Evolutionary conservation across 2,329 filamentous ascomycete genomes (phyloP), one percentile per base, ranked within the genome.

Genomic region (Penicillium sp.): DNA sequence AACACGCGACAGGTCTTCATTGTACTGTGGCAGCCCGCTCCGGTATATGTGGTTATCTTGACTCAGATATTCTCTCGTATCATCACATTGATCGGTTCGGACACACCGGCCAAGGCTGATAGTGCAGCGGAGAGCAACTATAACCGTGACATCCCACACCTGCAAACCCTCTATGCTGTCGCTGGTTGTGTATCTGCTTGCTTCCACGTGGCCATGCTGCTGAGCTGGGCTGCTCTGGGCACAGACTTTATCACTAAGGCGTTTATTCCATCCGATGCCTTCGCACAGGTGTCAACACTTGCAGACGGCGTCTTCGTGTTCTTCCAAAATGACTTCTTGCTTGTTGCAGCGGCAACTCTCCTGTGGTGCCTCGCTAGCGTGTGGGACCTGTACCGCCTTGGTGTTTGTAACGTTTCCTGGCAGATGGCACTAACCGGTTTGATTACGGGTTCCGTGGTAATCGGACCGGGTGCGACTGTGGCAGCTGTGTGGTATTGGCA

Each of bases 271-370:
- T 32, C 43, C 6, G 17, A 50, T 2, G 51, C 49, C 3, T 51
- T 48, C 10, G 49, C 48, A 4, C 45, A 45, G 22, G 49, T 51
- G 19, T 22, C 38, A 10, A 47, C 37, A 10, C 33, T 61, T 43
- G 53, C 50, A 5, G 53, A 59, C n/a, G 58, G 55, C 17, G 49
- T 61, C 6, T 56, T 56, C 21, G 32, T 53, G 17, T 61, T 62
- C 43, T 62, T 63, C 45, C 58, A 60, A 26, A 57, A 54, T n/a
- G 61, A 63, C 34, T 61, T 53, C 22, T 49, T 58, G 21, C 53
- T 61, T 43, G 55, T 54, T 29, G 50, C 57, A 12, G 41, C 29
- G 6, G 45, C 58, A 12, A 55, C 51, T 9, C 32, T 61, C 17
- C 15, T 62, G 3, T 61, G 60, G 54, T 54, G 51, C 17, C 49